Conservation (phyloP, 257 asterid species). For the Petunia axillaris region DNA sequence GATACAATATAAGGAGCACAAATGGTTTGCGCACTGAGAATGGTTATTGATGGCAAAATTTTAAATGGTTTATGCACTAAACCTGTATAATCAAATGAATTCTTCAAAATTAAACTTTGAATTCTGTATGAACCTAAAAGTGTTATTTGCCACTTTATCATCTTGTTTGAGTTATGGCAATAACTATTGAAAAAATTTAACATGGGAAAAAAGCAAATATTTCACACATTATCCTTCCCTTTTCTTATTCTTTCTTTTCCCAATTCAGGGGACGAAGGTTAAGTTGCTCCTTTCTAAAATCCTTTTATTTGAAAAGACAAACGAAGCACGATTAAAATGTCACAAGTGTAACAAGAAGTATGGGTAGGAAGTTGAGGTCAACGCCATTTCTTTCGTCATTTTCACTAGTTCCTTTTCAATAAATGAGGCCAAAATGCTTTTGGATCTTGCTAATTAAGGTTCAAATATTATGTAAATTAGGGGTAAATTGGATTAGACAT, state of each 20-base stretch:
- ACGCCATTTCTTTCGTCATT: slow-evolving; percentile 26
- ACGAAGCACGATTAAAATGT: background rate
- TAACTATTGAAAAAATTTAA: too few relatives aligned
- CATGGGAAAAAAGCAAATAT: too few relatives aligned
- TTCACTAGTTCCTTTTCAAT: slow-evolving; percentile 21
- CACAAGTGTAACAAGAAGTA: slow-evolving; percentile 21
- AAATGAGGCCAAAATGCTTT: background rate
- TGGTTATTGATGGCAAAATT: background rate
- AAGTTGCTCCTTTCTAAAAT: too few relatives aligned
- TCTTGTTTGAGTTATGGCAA: too few relatives aligned
- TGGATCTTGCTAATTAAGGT: background rate
- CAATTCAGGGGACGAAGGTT: too few relatives aligned
- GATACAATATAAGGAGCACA: too few relatives aligned
- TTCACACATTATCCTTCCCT: too few relatives aligned
- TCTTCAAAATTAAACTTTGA: background rate
- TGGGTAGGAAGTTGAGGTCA: slow-evolving; percentile 29
- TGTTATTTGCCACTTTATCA: too few relatives aligned
- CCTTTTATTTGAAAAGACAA: background rate
- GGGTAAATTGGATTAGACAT: background rate
- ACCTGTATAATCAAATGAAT: background rate
- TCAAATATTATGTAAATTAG: background rate
- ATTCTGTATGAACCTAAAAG: background rate
- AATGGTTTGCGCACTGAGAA: too few relatives aligned
- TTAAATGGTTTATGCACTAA: background rate
- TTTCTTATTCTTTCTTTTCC: too few relatives aligned